Evolutionary conservation across 139 green algal species (phyloP).

Genomic region (Closterium sp.): DNA sequence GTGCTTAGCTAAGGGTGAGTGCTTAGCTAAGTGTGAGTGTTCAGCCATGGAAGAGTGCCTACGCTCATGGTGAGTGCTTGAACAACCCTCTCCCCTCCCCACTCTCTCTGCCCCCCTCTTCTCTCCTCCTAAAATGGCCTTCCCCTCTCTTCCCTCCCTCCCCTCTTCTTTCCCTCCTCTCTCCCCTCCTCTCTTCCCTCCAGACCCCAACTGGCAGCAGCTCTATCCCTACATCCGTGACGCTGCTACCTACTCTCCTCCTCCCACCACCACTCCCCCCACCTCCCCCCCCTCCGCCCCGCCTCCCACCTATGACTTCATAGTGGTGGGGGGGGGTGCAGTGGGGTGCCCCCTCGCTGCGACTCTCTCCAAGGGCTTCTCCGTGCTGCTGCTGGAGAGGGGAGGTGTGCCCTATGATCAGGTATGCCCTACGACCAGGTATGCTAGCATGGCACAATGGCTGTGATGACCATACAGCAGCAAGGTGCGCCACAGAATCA

Average conservation of each 20-base stretch:
- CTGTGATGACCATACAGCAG: too few species aligned
- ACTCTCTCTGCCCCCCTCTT: neutral
- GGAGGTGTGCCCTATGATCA: slow-evolving; percentile 42
- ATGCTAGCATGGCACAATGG: too few species aligned
- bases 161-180: neutral
- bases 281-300: neutral
- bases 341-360: slow-evolving; percentile 82
- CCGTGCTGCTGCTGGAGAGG: slow-evolving; percentile 38
- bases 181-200: neutral
- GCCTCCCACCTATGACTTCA: slow-evolving; percentile 76
- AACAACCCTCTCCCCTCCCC: neutral
- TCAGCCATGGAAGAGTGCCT: neutral
- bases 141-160: neutral
- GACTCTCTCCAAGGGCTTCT: slow-evolving; percentile 11
- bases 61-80: neutral
- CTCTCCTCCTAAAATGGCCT: neutral
- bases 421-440: slow-evolving; percentile 13
- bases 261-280: neutral
- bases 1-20: neutral
- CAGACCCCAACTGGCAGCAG: neutral
- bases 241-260: neutral
- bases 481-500: too few species aligned
- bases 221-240: neutral
- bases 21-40: neutral
- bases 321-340: slow-evolving; percentile 86